Conservation (phyloP, 495 filamentous ascomycete species). For the Copromyces sp. region DNA sequence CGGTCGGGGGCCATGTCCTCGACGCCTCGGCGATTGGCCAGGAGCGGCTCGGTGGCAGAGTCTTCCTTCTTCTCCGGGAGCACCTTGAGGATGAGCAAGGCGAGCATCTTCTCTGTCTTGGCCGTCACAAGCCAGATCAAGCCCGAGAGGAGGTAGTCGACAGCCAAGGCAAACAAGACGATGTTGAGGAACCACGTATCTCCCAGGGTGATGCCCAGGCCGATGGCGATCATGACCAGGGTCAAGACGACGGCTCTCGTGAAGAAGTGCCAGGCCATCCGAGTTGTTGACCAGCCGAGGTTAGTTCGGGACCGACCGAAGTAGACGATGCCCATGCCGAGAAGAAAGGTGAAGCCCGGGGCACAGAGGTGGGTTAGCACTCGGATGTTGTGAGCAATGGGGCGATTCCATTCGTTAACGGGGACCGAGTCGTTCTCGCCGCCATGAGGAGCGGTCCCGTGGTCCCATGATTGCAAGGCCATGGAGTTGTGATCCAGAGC, state of each 20-base stretch:
- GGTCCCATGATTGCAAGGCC: constrained; percentile 19
- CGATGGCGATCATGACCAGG: constrained; percentile 7
- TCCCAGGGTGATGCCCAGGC: constrained; percentile 11
- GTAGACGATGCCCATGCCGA: constrained; percentile 29
- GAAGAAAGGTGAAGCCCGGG: constrained; percentile 27
- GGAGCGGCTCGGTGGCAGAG: constrained; percentile 13
- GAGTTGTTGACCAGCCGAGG: constrained; percentile 15
- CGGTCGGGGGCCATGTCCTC: constrained; percentile 13
- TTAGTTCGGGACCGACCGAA: constrained; percentile 21
- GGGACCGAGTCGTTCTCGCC: constrained; percentile 18
- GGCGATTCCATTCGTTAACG: constrained; percentile 20
- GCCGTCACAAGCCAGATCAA: constrained; percentile 18
- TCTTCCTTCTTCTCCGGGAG: constrained; percentile 11
- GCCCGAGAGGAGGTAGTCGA: constrained; percentile 25
- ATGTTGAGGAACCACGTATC: constrained; percentile 25
- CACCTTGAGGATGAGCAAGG: constrained; percentile 10
- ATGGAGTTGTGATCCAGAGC: constrained; percentile 24
- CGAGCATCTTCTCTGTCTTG: constrained; percentile 14
- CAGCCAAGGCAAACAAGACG: constrained; percentile 21
- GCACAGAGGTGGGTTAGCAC: constrained; percentile 26
- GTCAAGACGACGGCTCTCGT: constrained; percentile 19
- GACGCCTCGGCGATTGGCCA: not conserved
- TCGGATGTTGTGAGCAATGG: constrained; percentile 17
- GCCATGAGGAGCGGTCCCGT: constrained; percentile 17
- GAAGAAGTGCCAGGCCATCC: constrained; percentile 21